Evolutionary conservation across 2,329 filamentous ascomycete genomes (phyloP).

Genomic region (Penicillium brasilianum): DNA sequence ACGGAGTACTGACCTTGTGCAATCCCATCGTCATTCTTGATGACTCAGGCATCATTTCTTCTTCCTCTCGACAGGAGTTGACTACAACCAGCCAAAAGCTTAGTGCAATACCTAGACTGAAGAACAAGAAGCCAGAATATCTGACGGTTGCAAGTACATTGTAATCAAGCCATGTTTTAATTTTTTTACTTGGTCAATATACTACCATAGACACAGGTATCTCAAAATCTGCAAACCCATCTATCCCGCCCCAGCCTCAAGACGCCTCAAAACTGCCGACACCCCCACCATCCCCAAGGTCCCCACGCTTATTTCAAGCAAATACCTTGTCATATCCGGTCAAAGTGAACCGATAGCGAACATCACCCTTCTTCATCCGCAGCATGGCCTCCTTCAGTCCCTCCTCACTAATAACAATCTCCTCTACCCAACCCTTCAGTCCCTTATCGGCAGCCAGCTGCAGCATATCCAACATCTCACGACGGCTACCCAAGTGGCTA

Average conservation of each 20-base stretch:
- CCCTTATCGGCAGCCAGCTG: slow-evolving; percentile 72
- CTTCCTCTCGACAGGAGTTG: too few species aligned
- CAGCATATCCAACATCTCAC: slow-evolving; percentile 74
- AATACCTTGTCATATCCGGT: slow-evolving; percentile 52
- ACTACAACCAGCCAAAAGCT: too few species aligned
- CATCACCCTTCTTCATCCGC: slow-evolving; percentile 71
- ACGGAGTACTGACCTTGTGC: too few species aligned
- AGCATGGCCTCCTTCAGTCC: slow-evolving; percentile 73
- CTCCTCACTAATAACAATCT: slow-evolving; percentile 73
- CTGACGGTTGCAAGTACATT: too few species aligned
- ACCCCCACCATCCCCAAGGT: not conserved
- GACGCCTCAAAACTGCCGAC: not conserved
- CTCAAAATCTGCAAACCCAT: not conserved
- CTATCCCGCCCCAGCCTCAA: not conserved
- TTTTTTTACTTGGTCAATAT: not conserved
- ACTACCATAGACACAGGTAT: slow-evolving; percentile 1
- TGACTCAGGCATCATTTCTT: not conserved
- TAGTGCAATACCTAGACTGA: too few species aligned
- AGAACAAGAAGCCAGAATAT: too few species aligned
- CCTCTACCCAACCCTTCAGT: slow-evolving; percentile 70
- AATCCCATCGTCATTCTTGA: not conserved
- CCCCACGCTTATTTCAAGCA: slow-evolving; percentile 20
- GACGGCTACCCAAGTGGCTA: slow-evolving; percentile 72
- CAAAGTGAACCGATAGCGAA: slow-evolving; percentile 74
- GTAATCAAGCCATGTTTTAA: too few species aligned